Percentiles rank a stretch among this genome's conserved stretches.
phyloP scores from a whole-genome alignment of 331 rosid genomes.

The Erythrophleum ivorense region DNA sequence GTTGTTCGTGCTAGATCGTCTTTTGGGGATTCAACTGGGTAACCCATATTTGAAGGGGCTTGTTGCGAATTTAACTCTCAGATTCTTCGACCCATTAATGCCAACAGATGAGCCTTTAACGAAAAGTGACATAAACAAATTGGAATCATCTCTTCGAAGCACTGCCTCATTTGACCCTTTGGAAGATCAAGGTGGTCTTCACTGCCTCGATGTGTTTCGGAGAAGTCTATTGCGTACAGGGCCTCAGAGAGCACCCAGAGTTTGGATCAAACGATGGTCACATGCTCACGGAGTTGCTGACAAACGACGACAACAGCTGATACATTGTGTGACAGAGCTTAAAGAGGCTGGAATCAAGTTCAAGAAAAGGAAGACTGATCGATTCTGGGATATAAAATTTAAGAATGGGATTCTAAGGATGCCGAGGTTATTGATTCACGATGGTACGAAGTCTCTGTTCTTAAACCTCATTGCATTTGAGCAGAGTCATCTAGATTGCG shows the following conservation, averaged over 20 bases:
- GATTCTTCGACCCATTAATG: slow-evolving; percentile 77
- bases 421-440: slow-evolving; percentile 80
- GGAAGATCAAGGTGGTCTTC: slow-evolving; percentile 67
- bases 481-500: slow-evolving; percentile 86
- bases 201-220: slow-evolving; percentile 86
- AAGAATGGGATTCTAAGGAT: slow-evolving; percentile 64
- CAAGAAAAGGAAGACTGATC: slow-evolving; percentile 78
- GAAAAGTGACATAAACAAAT: slow-evolving; percentile 56
- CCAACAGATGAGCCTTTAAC: slow-evolving; percentile 88
- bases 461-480: slow-evolving; percentile 88
- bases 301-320: slow-evolving; percentile 73
- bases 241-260: slow-evolving; percentile 59
- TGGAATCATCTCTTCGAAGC: slow-evolving; percentile 56
- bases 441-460: slow-evolving; percentile 85
- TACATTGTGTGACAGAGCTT: slow-evolving; percentile 87
- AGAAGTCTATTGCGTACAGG: slow-evolving; percentile 68
- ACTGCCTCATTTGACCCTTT: slow-evolving; percentile 69
- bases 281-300: slow-evolving; percentile 68
- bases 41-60: slow-evolving; percentile 55
- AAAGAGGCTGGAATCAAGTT: slow-evolving; percentile 83
- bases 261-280: slow-evolving; percentile 75
- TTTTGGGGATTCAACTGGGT: slow-evolving; percentile 65
- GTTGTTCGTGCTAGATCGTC: slow-evolving; percentile 64
- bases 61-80: slow-evolving; percentile 64
- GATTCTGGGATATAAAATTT: slow-evolving; percentile 83